These are phyloP conservation scores for Capsicum baccatum DNA, from an alignment of 257 asterid genomes.

Conservation along the genomic window DNA sequence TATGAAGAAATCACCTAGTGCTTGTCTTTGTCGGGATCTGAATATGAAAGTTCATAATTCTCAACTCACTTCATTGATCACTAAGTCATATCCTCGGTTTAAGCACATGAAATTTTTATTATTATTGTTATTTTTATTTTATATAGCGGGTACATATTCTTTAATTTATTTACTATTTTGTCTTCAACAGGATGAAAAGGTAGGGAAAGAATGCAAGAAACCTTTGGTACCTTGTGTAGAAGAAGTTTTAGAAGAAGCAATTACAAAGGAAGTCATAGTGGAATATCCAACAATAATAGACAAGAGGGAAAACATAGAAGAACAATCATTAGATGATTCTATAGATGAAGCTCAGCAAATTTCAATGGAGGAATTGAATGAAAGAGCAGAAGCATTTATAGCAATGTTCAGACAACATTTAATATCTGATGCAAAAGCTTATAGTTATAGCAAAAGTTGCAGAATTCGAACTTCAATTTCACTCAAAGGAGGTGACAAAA, in stretches of 20 bases:
- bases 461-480: slow-evolving; percentile 25
- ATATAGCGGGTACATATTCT: not conserved
- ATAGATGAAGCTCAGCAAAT: slow-evolving; percentile 49
- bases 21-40: too few relatives aligned
- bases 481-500: slow-evolving; percentile 21
- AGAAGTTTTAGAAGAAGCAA: not conserved
- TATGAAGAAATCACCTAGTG: too few relatives aligned
- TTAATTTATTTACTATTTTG: not conserved
- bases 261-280: not conserved
- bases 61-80: not conserved
- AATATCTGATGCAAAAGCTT: slow-evolving; percentile 68
- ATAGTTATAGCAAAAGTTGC: slow-evolving; percentile 38
- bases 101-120: not conserved
- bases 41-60: not conserved
- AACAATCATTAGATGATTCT: not conserved
- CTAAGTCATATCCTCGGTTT: not conserved
- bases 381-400: slow-evolving; percentile 86
- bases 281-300: not conserved
- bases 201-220: slow-evolving; percentile 17
- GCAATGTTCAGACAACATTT: slow-evolving; percentile 93
- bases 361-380: slow-evolving; percentile 78
- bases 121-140: not conserved
- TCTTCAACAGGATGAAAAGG: slow-evolving; percentile 34
- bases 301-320: not conserved
- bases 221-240: not conserved